A percentile compares a stretch with the other conserved stretches of the same genome.
phyloP scores from a whole-genome alignment of 192 early-diverging fungal genomes.

The Haplosporangium gracile region DNA sequence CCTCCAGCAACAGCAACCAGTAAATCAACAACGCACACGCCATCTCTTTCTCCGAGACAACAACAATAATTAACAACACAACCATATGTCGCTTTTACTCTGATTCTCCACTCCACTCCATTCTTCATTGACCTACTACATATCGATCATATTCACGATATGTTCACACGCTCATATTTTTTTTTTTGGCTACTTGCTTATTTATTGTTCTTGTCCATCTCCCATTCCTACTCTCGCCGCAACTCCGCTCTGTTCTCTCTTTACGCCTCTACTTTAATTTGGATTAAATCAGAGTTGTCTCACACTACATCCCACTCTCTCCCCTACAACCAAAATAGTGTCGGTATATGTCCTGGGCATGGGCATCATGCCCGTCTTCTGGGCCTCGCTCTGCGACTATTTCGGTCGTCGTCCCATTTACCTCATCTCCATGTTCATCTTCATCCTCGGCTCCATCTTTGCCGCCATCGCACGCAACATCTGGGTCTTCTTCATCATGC shows the following conservation, averaged over 20 bases:
- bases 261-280: background rate
- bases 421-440: slow-evolving; percentile 51
- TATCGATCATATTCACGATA: background rate
- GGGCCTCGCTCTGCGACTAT: slow-evolving; percentile 55
- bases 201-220: background rate
- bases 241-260: background rate
- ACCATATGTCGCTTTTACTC: background rate
- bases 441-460: slow-evolving; percentile 47
- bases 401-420: slow-evolving; percentile 54
- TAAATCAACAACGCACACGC: background rate
- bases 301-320: background rate
- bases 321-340: slow-evolving; percentile 9
- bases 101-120: background rate
- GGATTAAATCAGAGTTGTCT: background rate
- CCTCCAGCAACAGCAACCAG: background rate
- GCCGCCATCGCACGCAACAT: slow-evolving; percentile 49
- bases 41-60: background rate
- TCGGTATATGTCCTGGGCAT: slow-evolving; percentile 41
- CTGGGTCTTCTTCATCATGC: slow-evolving; percentile 56
- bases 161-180: background rate
- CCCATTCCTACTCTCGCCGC: background rate
- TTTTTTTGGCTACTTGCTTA: background rate
- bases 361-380: slow-evolving; percentile 49
- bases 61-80: background rate
- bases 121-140: background rate